A percentile compares a stretch with the other conserved stretches of the same genome.
Evolutionary conservation across 1,284 basidiomycete genomes (phyloP).

Genomic region (Malassezia arunalokei): DNA sequence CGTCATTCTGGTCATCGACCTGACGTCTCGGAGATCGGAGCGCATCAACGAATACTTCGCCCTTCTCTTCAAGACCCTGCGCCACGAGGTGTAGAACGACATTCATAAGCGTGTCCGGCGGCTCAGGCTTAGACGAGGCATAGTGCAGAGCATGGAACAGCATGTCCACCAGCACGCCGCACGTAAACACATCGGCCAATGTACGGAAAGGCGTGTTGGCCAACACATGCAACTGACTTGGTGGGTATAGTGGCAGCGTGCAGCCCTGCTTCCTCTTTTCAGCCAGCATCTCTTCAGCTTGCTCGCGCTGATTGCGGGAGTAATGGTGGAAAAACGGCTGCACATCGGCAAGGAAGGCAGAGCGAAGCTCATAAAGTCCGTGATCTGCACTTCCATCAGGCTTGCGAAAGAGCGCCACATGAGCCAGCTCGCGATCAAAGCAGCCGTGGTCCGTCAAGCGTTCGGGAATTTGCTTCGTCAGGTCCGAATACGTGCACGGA

Average conservation of each 20-base stretch:
- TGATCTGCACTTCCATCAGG: conserved; percentile 66
- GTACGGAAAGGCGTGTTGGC: conserved; percentile 21
- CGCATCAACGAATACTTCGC: conserved; percentile 17
- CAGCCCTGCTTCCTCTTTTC: conserved; percentile 57
- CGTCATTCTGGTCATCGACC: background rate
- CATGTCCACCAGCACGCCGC: conserved; percentile 22
- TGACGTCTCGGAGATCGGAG: conserved; percentile 6
- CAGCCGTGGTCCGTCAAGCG: conserved; percentile 71
- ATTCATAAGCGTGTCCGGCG: conserved; percentile 69
- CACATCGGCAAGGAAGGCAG: conserved; percentile 71
- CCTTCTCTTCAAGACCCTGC: conserved; percentile 28
- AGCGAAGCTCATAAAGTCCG: conserved; percentile 76
- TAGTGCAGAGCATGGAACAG: conserved; percentile 26
- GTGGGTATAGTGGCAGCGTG: conserved; percentile 10
- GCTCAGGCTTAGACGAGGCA: conserved; percentile 17
- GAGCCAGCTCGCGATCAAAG: conserved; percentile 67
- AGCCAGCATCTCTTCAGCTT: conserved; percentile 70
- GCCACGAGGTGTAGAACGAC: conserved; percentile 58
- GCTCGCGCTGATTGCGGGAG: conserved; percentile 82
- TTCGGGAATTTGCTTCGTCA: conserved; percentile 81
- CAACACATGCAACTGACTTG: conserved; percentile 18
- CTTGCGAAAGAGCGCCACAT: conserved; percentile 69
- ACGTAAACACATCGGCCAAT: conserved; percentile 19
- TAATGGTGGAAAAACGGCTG: conserved; percentile 96
- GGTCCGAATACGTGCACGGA: conserved; percentile 77